Evolutionary conservation across 2,329 filamentous ascomycete genomes (phyloP), one percentile per base, ranked within the genome.

Genomic region (Phaeosphaeria sp.): DNA sequence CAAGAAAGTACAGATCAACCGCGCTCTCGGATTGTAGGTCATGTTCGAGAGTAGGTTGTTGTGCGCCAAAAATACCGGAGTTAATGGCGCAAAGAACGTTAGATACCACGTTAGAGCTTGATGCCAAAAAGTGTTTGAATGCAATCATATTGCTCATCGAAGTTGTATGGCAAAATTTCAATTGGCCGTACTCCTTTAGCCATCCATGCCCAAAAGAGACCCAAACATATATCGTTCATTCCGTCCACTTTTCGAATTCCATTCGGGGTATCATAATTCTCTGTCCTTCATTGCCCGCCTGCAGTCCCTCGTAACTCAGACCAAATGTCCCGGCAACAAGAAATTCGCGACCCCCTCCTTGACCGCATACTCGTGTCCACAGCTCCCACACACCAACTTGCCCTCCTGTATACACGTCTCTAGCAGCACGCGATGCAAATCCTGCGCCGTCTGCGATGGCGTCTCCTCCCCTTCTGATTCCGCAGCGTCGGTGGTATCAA

Each of bases 271-370:
- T 72, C 68, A 64, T 60, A 57, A 56, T 15, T 22, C 30, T 17
- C 59, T 60, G 48, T 58, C 50, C 47, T 43, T 23, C 50, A n/a
- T n/a, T n/a, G n/a, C n/a, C n/a, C n/a, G n/a, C n/a, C n/a, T n/a
- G n/a, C n/a, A n/a, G 21, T 18, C 42, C 27, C 20, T 41, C 6
- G 41, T 17, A 33, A 30, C 57, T 81, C 74, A 86, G 33, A 93
- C 95, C 78, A 99, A 80, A 81, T 99, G 95, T 71, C 90, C 95
- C 13, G 95, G 95, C 67, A 99, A 80, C 74, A 99, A 80, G 72
- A 99, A 99, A 78, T 98, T 98, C 58, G 93, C 92, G 77, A 98
- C 97, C 5, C 95, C 95, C 79, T 99, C 94, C 75, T 95, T 93
- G 62, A 99, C 89, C 58, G 88, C 88, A 78, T 98, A 99, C 81